Evolutionary conservation across 129 eudicot genomes (phyloP), one percentile per base, ranked within the genome.

Genomic region (Centaurea solstitialis): DNA sequence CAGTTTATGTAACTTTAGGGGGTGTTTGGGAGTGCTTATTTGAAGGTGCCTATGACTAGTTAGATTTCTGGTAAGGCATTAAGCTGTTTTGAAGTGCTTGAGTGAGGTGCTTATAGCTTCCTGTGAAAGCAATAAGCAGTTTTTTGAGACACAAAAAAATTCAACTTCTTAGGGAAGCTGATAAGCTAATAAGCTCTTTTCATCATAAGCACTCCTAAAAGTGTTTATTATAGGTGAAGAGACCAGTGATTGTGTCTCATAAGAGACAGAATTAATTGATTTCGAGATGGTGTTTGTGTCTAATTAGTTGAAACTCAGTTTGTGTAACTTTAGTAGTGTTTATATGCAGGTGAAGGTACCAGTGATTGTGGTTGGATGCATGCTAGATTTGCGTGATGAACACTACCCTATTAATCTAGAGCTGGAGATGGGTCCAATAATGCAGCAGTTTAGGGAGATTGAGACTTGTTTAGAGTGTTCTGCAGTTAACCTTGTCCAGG

Each of bases 381-480:
- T 89, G 86, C 85, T 93, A 80, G 99, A 95, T 87, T 82, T 90
- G 84, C 88, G 98, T 66, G 90, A 91, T 59, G 97, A 91, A 50
- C 89, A 88, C 38, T 84, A 85, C 67, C 91, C 90, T 40, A 85
- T 85, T 78, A 92, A 88, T 73, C 79, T 92, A 62, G 97, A 90
- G 83, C 90, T 83, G 82, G 85, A 85, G 78, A 92, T 92, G 98
- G 84, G 90, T 24, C 99, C 98, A 6, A 85, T 90, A 62, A 95
- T 95, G 99, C 97, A 91, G 76, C 87, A 89, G 80, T 95, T 90
- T 86, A 87, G 94, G 78, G 99, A 92, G 87, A 95, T 95, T 68
- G 99, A 95, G 88, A 95, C 99, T 20, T 95, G 99, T 70, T 91
- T 95, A 78, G 99, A 95, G 86, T 95, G 99, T 86, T 93, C 99